Evolutionary conservation across 2,329 filamentous ascomycete species (phyloP).

Genomic region (Aspergillus glaucus): DNA sequence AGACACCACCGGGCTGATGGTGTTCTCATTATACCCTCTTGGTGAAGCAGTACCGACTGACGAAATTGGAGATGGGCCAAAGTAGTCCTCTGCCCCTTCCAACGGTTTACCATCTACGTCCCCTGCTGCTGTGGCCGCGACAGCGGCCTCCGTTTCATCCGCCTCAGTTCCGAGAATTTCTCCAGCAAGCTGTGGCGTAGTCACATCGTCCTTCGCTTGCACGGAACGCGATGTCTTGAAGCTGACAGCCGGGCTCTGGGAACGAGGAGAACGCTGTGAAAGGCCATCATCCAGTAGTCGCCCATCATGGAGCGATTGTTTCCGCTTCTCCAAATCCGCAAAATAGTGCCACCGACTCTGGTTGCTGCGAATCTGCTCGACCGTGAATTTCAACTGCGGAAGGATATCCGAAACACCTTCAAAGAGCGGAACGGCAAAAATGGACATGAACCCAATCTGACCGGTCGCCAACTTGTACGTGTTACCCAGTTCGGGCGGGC

Average conservation of each 20-base stretch:
- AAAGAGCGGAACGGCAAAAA: slow-evolving; percentile 90
- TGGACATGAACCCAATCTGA: slow-evolving; percentile 93
- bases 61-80: neutral
- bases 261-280: slow-evolving; percentile 26
- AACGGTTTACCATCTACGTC: neutral
- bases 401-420: slow-evolving; percentile 79
- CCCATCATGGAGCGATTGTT: slow-evolving; percentile 14
- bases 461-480: slow-evolving; percentile 74
- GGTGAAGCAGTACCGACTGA: neutral
- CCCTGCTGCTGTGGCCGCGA: neutral
- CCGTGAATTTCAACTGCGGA: slow-evolving; percentile 75
- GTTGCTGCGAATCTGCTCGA: slow-evolving; percentile 74
- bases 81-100: neutral
- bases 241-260: slow-evolving; percentile 23
- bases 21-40: slow-evolving; percentile 26
- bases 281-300: slow-evolving; percentile 8
- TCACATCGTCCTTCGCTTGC: neutral
- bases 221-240: slow-evolving; percentile 1
- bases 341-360: slow-evolving; percentile 58
- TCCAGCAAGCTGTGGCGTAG: neutral
- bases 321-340: slow-evolving; percentile 25
- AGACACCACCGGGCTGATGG: slow-evolving; percentile 27
- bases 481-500: slow-evolving; percentile 74
- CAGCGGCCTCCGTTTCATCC: neutral
- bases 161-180: neutral